These are phyloP conservation scores for Phytopythium vexans DNA, from an alignment of 352 stramenopile species.

Conservation along the genomic window DNA sequence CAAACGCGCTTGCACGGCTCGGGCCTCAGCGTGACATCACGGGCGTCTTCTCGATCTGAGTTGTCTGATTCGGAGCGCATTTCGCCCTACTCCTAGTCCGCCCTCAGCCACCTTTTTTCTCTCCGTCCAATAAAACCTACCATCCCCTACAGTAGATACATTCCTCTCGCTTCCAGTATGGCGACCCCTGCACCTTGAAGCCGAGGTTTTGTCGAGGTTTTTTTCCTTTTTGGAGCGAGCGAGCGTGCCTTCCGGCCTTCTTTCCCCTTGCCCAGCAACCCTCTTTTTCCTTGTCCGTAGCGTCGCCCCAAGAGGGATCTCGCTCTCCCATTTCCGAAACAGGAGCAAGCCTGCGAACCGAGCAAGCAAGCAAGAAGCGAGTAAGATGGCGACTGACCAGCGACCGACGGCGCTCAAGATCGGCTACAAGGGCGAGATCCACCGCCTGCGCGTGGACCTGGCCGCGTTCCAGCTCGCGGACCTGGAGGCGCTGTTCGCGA, in stretches of 20 bases:
- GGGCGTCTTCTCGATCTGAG: no score
- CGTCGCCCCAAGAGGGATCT: no score
- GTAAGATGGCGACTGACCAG: slow-evolving; percentile 30
- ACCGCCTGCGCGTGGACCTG: slow-evolving; percentile 74
- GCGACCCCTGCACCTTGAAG: background rate
- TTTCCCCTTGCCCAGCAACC: background rate
- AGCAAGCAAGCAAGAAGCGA: slow-evolving; percentile 8
- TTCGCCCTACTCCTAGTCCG: no score
- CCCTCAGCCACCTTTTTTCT: no score
- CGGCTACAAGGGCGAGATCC: slow-evolving; percentile 80
- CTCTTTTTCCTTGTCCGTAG: no score
- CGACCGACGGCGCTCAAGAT: slow-evolving; percentile 75
- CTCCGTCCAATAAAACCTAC: no score
- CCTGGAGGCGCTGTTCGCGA: slow-evolving; percentile 50
- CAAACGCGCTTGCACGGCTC: no score
- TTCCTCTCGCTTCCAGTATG: no score
- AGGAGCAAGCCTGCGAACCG: slow-evolving; percentile 7
- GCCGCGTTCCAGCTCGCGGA: slow-evolving; percentile 35
- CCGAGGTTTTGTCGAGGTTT: slow-evolving; percentile 1
- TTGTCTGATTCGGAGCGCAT: no score
- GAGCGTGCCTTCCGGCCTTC: slow-evolving; percentile 3
- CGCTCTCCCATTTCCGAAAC: slow-evolving; percentile 26
- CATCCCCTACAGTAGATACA: no score
- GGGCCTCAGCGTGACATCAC: no score
- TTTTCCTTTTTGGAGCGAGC: slow-evolving; percentile 2